These are phyloP conservation scores for Neoboletus magnificus DNA, from an alignment of 768 basidiomycete species.

Conservation along the genomic window DNA sequence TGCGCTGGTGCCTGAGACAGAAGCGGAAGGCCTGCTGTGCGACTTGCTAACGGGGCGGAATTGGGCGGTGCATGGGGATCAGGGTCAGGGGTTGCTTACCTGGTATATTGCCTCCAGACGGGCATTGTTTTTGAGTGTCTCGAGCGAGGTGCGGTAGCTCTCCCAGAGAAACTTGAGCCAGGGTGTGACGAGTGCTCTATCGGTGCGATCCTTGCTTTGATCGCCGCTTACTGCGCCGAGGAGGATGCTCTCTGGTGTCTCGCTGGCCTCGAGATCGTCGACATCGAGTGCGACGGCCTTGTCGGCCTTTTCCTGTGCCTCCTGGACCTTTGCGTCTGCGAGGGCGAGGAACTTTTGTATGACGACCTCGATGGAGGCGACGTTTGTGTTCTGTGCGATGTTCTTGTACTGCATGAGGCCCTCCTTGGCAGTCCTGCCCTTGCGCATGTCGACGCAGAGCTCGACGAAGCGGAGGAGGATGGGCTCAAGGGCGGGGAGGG, in stretches of 20 bases:
- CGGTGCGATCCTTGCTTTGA: constrained; percentile 91
- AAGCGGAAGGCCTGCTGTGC: constrained; percentile 98
- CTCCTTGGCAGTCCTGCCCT: constrained; percentile 87
- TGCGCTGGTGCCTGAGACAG: constrained; percentile 88
- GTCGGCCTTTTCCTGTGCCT: constrained; percentile 84
- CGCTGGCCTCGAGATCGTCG: constrained; percentile 93
- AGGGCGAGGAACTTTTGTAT: constrained; percentile 82
- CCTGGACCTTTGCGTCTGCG: constrained; percentile 76
- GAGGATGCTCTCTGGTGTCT: constrained; percentile 90
- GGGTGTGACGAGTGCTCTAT: constrained; percentile 91
- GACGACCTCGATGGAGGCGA: constrained; percentile 88
- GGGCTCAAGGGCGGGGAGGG: constrained; percentile 85
- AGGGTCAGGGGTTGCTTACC: constrained; percentile 42
- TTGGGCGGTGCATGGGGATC: background rate
- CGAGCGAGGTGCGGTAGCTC: constrained; percentile 91
- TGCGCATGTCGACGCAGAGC: constrained; percentile 92
- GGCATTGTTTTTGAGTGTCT: constrained; percentile 95
- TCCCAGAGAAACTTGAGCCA: constrained; percentile 99
- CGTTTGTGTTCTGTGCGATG: constrained; percentile 90
- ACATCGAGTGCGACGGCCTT: constrained; percentile 76
- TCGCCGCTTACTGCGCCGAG: constrained; percentile 87
- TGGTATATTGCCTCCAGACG: constrained; percentile 92
- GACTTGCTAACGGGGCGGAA: constrained; percentile 60
- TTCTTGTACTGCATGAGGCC: constrained; percentile 98
- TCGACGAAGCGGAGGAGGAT: constrained; percentile 96